Evolutionary conservation across 495 filamentous ascomycete species (phyloP), one percentile per base, ranked within the genome.

Genomic region (Penicillium mononematosum): DNA sequence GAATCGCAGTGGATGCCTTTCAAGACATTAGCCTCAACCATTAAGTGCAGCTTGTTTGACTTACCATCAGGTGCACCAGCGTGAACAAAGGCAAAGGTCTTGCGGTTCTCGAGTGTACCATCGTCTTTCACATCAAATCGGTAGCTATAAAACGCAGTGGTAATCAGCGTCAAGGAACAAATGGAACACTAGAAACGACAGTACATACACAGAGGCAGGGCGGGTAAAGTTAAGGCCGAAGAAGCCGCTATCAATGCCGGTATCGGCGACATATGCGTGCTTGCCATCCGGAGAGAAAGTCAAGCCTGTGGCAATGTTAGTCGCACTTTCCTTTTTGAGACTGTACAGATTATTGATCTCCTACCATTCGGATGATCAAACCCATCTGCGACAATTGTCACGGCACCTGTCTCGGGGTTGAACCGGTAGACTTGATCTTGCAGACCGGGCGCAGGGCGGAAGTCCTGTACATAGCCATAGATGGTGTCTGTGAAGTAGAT

Each of bases 401-500:
- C 52, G 10, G 76, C 76, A 11, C 83, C 83, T 1, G 77, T 75
- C 2, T 53, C 56, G 0, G 74, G 71, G 12, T 69, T 66, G 62
- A 76, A 78, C 16, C 76, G 71, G 49, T 77, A 81, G 16, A 77
- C 66, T 58, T 73, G 70, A 36, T 59, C 55, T 17, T 64, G 72
- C n/a, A 75, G 46, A n/a, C 60, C 54, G 4, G 70, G 71, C 11
- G 60, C 38, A 16, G 64, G 63, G 16, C 72, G 68, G 60, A 71
- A 75, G 25, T 59, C 66, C 32, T 74, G 73, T 19, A 62, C 53
- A 47, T 65, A 74, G 20, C 69, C 73, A 44, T 74, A 75, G 24
- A 55, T 61, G 0, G 68, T 56, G 48, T 75, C 73, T 2, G 78
- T 80, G 60, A 82, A 82, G 66, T 71, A 82, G 36, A 82, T 63